phyloP scores from a whole-genome alignment of 2,329 filamentous ascomycete genomes.

The Bipolaris sorokiniana region DNA sequence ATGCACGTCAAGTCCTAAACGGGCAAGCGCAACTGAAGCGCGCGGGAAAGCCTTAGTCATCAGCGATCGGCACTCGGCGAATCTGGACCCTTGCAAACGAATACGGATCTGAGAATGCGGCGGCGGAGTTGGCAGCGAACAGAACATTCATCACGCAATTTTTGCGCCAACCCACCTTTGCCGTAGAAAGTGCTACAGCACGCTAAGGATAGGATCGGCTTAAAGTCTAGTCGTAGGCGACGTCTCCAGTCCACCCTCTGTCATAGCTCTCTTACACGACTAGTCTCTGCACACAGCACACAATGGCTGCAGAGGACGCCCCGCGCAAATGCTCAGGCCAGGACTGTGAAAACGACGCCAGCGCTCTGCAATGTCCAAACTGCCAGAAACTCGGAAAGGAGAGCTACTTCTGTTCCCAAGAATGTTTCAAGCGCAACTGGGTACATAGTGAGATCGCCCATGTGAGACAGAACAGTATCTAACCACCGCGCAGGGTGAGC shows the following conservation, averaged over 20 bases:
- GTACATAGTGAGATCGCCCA: constrained; percentile 59
- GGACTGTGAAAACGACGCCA: constrained; percentile 87
- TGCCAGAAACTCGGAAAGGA: constrained; percentile 90
- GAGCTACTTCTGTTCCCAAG: constrained; percentile 96
- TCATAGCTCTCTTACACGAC: not conserved
- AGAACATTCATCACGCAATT: constrained; percentile 16
- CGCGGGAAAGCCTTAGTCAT: constrained; percentile 26
- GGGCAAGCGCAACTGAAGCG: constrained; percentile 22
- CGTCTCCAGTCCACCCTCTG: not conserved
- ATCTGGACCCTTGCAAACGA: constrained; percentile 23
- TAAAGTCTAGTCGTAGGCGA: not conserved
- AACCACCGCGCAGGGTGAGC: constrained; percentile 65
- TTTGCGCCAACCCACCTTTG: constrained; percentile 26
- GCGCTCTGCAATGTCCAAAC: constrained; percentile 88
- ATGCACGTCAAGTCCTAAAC: constrained; percentile 25
- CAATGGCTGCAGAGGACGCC: constrained; percentile 48
- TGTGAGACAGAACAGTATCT: constrained; percentile 24
- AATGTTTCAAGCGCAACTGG: constrained; percentile 99
- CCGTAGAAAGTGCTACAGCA: not conserved
- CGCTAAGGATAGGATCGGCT: not conserved
- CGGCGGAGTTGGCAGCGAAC: constrained; percentile 11
- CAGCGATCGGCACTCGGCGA: constrained; percentile 24
- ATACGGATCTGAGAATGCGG: constrained; percentile 21
- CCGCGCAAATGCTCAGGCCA: constrained; percentile 78
- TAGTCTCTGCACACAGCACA: constrained; percentile 12